Evolutionary conservation across 1,284 basidiomycete genomes (phyloP), one percentile per base, ranked within the genome.

Genomic region (Mycosarcoma maydis): DNA sequence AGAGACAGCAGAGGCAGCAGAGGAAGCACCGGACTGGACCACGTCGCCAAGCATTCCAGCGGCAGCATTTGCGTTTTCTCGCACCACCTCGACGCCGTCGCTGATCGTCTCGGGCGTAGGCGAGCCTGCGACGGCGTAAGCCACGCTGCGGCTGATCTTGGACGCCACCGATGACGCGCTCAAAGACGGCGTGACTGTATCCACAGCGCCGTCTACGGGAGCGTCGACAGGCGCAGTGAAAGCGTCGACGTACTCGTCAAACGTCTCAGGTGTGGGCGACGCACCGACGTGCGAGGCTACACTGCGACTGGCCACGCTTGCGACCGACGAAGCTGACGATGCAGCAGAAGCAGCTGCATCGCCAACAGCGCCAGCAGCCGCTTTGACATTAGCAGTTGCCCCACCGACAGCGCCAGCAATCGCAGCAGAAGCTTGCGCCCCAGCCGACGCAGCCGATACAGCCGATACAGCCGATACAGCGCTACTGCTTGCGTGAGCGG

Each of bases 251-350:
- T 70, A 58, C 20, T 72, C 69, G 4, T 34, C 34, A 3, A 52
- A 30, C 11, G 58, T 53, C 46, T 72, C 70, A 20, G 66, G 66
- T 13, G 59, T 24, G 33, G 51, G 42, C 13, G 45, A 50, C n/a
- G 51, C 64, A 14, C 69, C 69, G 22, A 50, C 55, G 9, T 49
- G 60, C 8, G 66, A 70, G 3, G 60, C 62, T 5, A 38, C 47
- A 16, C 47, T 49, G 47, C 47, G 47, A 7, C 47, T 49, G 14
- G n/a, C 47, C 30, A 40, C 20, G n/a, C 48, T 52, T 4, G 40
- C 62, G 6, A 39, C 39, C 2, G 48, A 60, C 0, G 62, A 66
- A 23, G 62, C 62, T 3, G 41, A 42, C 3, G 55, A 54, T 0
- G 54, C 46, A 36, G 46, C 61, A 17, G 44, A 48, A 19, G 45